Evolutionary conservation across 1,284 basidiomycete genomes (phyloP), one percentile per base, ranked within the genome.

Genomic region (Neotropicomus parvogracilis): DNA sequence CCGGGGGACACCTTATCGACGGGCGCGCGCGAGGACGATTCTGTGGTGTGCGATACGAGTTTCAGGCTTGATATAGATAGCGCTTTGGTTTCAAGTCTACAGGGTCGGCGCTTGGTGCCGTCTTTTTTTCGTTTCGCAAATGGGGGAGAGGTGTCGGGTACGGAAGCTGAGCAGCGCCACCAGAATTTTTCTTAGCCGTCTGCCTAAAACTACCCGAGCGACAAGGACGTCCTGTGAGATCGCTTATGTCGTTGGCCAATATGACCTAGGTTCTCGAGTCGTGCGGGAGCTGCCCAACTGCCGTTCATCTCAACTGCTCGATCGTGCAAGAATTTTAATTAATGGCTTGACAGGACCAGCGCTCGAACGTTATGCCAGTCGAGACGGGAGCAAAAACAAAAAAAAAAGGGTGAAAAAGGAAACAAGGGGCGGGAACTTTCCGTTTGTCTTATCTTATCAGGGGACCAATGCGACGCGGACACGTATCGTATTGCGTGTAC

Each of bases 401-500:
- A 51, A 54, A 38, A 37, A 36, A 24, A 17, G 0, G 20, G 26
- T 17, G 0, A 27, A 59, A 54, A 59, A 46, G 59, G 52, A 46
- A 60, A 58, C 5, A 8, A 46, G 34, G 36, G 34, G 28, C 32
- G 44, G 56, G 26, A 32, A 4, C 17, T 36, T 48, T 56, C 29
- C n/a, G 17, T 26, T 62, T 55, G 63, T 64, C 59, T 62, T 65
- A 65, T 62, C 59, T 62, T 65, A 62, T 62, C 59, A 20, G 19
- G 24, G 31, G 28, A 4, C 63, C 59, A 65, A 58, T 62, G 35
- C 43, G 20, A 35, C 14, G 26, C 1, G 41, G 50, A 58, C 63
- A 61, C 63, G 59, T 65, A 63, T 48, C 45, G 3, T 31, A 45
- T 55, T 48, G 49, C 48, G 48, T 50, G 46, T 42, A 21, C 38